A percentile compares a stretch with the other conserved stretches of the same genome.
These are phyloP conservation scores for Rhizopus arrhizus DNA, from an alignment of 371 early-diverging fungal species.

Conservation along the genomic window DNA sequence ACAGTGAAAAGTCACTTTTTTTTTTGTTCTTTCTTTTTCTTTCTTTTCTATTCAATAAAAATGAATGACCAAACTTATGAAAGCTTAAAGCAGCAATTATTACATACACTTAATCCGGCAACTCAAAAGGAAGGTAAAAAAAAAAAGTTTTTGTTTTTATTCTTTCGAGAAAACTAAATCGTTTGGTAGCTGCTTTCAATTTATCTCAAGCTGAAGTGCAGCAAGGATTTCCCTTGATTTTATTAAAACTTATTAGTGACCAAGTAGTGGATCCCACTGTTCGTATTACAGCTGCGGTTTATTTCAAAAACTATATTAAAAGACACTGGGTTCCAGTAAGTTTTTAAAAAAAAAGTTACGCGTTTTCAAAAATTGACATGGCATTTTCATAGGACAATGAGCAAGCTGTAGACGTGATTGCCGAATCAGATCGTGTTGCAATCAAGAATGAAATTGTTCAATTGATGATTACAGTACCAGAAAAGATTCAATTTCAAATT, in stretches of 20 bases:
- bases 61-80: slow-evolving; percentile 62
- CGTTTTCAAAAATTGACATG: background rate
- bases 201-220: slow-evolving; percentile 65
- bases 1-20: too few species aligned
- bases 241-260: slow-evolving; percentile 73
- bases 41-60: slow-evolving; percentile 35
- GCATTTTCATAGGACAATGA: slow-evolving; percentile 47
- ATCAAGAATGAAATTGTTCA: slow-evolving; percentile 84
- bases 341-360: background rate
- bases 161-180: background rate
- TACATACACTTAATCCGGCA: slow-evolving; percentile 76
- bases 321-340: slow-evolving; percentile 83
- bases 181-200: slow-evolving; percentile 62
- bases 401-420: slow-evolving; percentile 57
- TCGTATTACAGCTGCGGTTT: slow-evolving; percentile 83
- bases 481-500: slow-evolving; percentile 83
- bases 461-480: slow-evolving; percentile 82
- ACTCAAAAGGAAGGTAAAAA: slow-evolving; percentile 84
- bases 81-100: slow-evolving; percentile 69
- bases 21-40: slow-evolving; percentile 7
- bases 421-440: slow-evolving; percentile 69
- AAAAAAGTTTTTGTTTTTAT: too few species aligned
- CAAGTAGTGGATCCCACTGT: slow-evolving; percentile 57
- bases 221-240: slow-evolving; percentile 72
- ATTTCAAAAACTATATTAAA: slow-evolving; percentile 94